Evolutionary conservation across 2,329 filamentous ascomycete genomes (phyloP).

Genomic region (Scedosporium minutisporum): DNA sequence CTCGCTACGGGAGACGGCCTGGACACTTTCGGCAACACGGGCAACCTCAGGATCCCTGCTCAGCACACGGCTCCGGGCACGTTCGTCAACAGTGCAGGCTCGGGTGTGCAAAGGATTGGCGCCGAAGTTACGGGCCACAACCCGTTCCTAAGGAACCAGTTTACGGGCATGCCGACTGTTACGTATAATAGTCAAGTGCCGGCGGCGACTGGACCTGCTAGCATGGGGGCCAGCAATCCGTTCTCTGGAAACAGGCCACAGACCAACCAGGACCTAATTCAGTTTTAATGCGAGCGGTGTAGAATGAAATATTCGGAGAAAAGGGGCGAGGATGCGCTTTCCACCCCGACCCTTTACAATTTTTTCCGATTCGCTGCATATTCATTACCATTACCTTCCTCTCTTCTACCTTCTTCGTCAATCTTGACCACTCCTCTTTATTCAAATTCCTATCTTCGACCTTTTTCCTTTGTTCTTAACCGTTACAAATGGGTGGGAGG

Average conservation of each 20-base stretch:
- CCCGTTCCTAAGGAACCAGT: slow-evolving; percentile 78
- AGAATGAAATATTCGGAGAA: background rate
- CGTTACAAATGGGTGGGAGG: slow-evolving; percentile 5
- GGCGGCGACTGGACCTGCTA: slow-evolving; percentile 46
- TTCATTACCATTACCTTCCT: slow-evolving; percentile 7
- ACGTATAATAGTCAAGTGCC: slow-evolving; percentile 45
- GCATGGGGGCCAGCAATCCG: slow-evolving; percentile 40
- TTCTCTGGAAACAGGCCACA: slow-evolving; percentile 42
- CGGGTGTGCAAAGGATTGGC: slow-evolving; percentile 62
- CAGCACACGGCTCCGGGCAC: slow-evolving; percentile 95
- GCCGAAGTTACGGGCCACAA: slow-evolving; percentile 72
- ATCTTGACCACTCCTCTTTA: background rate
- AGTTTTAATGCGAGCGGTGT: slow-evolving; percentile 37
- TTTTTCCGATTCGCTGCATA: background rate
- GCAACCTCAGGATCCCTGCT: slow-evolving; percentile 85
- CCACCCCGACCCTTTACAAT: no score
- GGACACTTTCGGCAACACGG: slow-evolving; percentile 97
- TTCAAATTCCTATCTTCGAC: background rate
- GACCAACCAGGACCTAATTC: slow-evolving; percentile 50
- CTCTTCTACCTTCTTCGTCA: slow-evolving; percentile 4
- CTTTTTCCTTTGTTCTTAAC: slow-evolving; percentile 9
- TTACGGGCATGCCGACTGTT: slow-evolving; percentile 62
- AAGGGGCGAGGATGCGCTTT: no score
- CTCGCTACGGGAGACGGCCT: slow-evolving; percentile 82
- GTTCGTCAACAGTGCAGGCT: slow-evolving; percentile 90